phyloP scores from a whole-genome alignment of 352 stramenopile species.

The Phytopythium oedochilum region DNA sequence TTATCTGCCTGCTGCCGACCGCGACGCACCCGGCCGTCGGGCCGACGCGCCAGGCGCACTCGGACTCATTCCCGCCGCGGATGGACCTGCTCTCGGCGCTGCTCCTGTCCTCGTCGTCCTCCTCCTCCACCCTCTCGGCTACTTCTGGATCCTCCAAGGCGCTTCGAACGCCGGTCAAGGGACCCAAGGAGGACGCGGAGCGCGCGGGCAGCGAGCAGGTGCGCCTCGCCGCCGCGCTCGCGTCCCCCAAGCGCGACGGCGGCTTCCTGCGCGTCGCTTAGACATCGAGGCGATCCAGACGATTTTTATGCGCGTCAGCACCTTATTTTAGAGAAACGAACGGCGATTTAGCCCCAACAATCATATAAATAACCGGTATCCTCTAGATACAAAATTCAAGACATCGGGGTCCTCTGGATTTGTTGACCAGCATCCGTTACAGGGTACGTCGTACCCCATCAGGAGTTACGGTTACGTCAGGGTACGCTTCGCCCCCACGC shows the following conservation, averaged over 20 bases:
- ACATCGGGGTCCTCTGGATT: no score
- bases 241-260: conserved; percentile 6
- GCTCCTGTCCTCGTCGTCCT: conserved; percentile 14
- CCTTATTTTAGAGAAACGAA: conserved; percentile 4
- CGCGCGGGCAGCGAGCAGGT: conserved; percentile 2
- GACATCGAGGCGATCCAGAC: not conserved
- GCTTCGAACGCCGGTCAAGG: not conserved
- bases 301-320: not conserved
- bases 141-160: not conserved
- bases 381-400: no score
- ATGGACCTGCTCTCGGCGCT: conserved; percentile 27
- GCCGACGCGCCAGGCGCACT: not conserved
- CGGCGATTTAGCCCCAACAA: not conserved
- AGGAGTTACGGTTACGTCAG: no score
- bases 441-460: no score
- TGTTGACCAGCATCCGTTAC: no score
- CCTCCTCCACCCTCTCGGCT: no score
- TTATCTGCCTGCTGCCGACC: conserved; percentile 38
- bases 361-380: not conserved
- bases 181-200: conserved; percentile 7
- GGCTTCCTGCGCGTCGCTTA: conserved; percentile 2
- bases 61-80: not conserved
- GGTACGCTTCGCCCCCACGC: no score
- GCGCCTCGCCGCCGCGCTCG: conserved; percentile 13
- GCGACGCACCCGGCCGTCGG: conserved; percentile 2